These are phyloP conservation scores for Millerozyma acaciae DNA, from an alignment of 805 yeast genomes.

Conservation along the genomic window DNA sequence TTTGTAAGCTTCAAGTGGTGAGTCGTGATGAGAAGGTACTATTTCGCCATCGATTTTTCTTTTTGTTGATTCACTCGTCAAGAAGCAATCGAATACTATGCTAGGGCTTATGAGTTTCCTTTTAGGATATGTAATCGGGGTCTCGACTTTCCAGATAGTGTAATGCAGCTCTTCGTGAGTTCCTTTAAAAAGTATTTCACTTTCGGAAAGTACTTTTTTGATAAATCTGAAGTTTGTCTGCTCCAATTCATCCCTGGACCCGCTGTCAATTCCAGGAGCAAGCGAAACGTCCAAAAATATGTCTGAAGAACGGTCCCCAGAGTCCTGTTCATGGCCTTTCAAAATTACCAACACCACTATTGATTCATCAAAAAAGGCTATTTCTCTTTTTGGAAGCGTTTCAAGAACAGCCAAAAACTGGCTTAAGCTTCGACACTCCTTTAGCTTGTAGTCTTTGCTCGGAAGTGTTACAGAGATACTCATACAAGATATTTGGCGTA, in stretches of 20 bases:
- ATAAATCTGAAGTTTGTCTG: too few relatives aligned
- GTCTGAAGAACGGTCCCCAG: slow-evolving; percentile 5
- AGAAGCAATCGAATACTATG: slow-evolving; percentile 19
- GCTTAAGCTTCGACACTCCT: neutral
- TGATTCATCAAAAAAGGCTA: slow-evolving; percentile 30
- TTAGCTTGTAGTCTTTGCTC: slow-evolving; percentile 1
- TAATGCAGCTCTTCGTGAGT: slow-evolving; percentile 7
- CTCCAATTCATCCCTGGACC: too few relatives aligned
- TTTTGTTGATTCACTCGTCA: too few relatives aligned
- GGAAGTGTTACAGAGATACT: slow-evolving; percentile 8
- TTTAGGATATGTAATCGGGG: slow-evolving; percentile 28
- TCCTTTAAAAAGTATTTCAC: slow-evolving; percentile 11
- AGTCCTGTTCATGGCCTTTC: slow-evolving; percentile 7
- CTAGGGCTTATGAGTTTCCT: slow-evolving; percentile 24
- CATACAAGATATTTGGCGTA: too few relatives aligned
- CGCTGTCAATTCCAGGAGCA: too few relatives aligned
- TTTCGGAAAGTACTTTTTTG: too few relatives aligned
- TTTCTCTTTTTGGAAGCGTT: slow-evolving; percentile 7
- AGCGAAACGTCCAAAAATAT: slow-evolving; percentile 18
- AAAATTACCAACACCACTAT: slow-evolving; percentile 25
- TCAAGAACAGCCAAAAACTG: slow-evolving; percentile 2
- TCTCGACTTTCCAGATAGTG: slow-evolving; percentile 27
- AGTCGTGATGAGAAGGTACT: too few relatives aligned
- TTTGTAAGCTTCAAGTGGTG: slow-evolving; percentile 14
- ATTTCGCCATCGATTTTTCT: too few relatives aligned